Evolutionary conservation across 345 rosid species (phyloP), one percentile per base, ranked within the genome.

Genomic region (Sonneratia alba): DNA sequence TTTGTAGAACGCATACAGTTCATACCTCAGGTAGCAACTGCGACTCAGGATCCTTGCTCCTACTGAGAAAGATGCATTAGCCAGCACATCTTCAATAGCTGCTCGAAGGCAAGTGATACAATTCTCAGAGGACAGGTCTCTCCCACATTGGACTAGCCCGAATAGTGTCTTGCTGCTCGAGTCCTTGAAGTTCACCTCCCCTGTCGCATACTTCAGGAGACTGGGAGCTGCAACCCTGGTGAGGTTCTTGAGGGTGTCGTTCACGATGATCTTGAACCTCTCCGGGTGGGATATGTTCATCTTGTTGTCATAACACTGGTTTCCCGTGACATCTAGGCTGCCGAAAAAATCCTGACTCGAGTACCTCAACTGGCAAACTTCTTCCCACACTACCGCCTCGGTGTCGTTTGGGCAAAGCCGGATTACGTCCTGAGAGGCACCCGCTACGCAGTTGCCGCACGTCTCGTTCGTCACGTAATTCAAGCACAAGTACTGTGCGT

Each of bases 111-210:
- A 84, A 36, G 0, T 42, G 1, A 1, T 3, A 62, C 87, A 84
- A 0, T 71, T 62, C 34, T 5, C 13, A 14, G 34, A 21, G 3
- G 69, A 3, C 40, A 80, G 75, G 76, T 80, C 87, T 57, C 78
- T 76, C 27, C 78, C 77, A 45, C 85, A 82, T 69, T 84, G 87
- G 34, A 73, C 81, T 68, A 80, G 78, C 47, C 79, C 81, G 34
- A 74, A 78, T n/a, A 84, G 66, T 6, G 66, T 27, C 34, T 32
- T 61, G 14, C 38, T 7, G 71, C 75, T 43, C 53, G 47, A 27
- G 53, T 70, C 38, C 4, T 73, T 47, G 10, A 63, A 61, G 36
- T 38, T 62, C 19, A 73, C 36, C 69, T 72, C 43, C 22, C 85
- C 87, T 16, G 68, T 70, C 0, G 74, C 72, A 27, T 81, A 84